Percentiles rank a stretch among this genome's conserved stretches.
Conservation (phyloP, 2,329 filamentous ascomycete species). For the Aureobasidium sp. region DNA sequence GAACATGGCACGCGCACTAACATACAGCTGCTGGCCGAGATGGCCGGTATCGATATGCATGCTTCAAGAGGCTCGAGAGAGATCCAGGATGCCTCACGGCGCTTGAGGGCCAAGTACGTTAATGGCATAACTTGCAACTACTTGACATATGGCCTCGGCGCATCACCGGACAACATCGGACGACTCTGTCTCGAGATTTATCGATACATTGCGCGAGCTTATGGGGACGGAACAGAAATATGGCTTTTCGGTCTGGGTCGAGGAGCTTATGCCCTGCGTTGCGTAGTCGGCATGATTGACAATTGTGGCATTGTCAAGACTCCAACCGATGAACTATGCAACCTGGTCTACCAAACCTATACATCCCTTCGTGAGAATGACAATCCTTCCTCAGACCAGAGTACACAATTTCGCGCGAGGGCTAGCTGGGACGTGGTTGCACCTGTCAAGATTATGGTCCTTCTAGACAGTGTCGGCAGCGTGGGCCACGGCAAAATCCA, state of each 20-base stretch:
- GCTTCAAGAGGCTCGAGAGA: conserved; percentile 19
- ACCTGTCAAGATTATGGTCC: conserved; percentile 28
- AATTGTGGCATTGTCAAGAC: conserved; percentile 23
- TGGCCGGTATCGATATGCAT: conserved; percentile 24
- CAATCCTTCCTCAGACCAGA: conserved; percentile 23
- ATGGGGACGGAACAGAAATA: conserved; percentile 26
- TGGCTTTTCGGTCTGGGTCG: conserved; percentile 37
- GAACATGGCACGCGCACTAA: conserved; percentile 30
- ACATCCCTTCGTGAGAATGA: conserved; percentile 25
- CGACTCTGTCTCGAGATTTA: conserved; percentile 30
- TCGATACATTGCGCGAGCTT: conserved; percentile 30
- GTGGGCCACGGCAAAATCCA: conserved; percentile 18
- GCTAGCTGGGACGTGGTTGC: conserved; percentile 26
- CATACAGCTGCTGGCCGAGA: conserved; percentile 28
- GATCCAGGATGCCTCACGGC: conserved; percentile 18
- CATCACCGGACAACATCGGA: conserved; percentile 29
- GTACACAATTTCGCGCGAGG: conserved; percentile 19
- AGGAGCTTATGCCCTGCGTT: conserved; percentile 35
- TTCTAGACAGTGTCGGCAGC: conserved; percentile 30
- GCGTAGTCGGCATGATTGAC: conserved; percentile 35
- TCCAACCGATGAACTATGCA: conserved; percentile 20
- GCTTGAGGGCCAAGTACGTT: conserved; percentile 30
- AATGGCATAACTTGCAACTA: conserved; percentile 23
- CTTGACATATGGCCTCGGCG: conserved; percentile 23
- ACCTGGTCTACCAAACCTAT: conserved; percentile 30